Base-by-base conservation (phyloP, 2,329 filamentous ascomycete genomes). In the Alternaria arbusti region DNA sequence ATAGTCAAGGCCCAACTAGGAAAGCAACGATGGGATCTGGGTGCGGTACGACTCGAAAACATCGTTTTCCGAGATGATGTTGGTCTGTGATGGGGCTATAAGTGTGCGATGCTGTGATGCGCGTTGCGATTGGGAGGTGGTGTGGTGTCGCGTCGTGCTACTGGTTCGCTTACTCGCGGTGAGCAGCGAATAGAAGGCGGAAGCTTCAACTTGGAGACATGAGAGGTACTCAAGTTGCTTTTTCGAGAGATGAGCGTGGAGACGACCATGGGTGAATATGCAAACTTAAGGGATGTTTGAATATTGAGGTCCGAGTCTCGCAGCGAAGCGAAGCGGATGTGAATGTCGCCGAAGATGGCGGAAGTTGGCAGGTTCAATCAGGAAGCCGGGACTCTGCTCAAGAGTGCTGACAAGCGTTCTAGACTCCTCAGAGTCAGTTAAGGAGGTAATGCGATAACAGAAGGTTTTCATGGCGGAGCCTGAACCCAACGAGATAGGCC, bases 171-270 rank as follows among this genome's bases (percentile, higher is more conserved):
- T 72, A 65, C 50, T 55, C 50, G 57, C 67, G 61, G 61, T 54
- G 51, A 64, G 60, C 63, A 70, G 73, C 75, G 69, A 78, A 77
- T 78, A 46, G 68, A 52, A 65, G 57, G n/a, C 50, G 45, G 13
- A 46, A 66, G 25, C 28, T 65, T 60, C 45, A 63, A 68, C 64
- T 70, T 52, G 11, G 52, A 58, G 45, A 54, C 54, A 58, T 50
- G 52, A 63, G 62, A 65, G 57, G 66, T 59, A 40, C 44, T 44
- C n/a, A 40, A 49, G 22, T 40, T 62, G 54, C 55, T 62, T 59
- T 40, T 40, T 66, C 56, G 59, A 67, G 52, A 51, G 46, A 62
- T 63, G 58, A 63, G 49, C 36, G 57, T 52, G 36, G 55, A 52
- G 65, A 61, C 52, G 58, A 61, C 28, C 64, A 43, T n/a, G 32